Percentiles rank a stretch among this genome's conserved stretches.
Conservation (phyloP, 1,139 yeast species). For the Suhomyces bribrorum region DNA sequence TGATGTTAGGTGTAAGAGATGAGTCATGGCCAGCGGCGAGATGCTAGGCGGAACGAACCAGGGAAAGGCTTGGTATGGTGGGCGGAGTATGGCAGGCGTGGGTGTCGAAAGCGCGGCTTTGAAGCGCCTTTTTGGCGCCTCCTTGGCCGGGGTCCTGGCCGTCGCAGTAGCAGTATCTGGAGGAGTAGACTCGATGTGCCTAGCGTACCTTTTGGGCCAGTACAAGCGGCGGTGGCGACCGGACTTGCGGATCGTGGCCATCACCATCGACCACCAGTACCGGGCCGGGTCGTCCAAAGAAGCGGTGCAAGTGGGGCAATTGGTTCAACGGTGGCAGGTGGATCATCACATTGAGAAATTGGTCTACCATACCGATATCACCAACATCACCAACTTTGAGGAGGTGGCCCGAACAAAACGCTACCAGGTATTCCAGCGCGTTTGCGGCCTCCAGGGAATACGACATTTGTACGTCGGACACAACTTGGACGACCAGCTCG, state of each 20-base stretch:
- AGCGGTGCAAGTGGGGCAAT: constrained; percentile 41
- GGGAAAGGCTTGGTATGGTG: too few relatives aligned
- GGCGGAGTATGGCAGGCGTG: too few relatives aligned
- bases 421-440: constrained; percentile 40
- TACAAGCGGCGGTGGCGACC: constrained; percentile 28
- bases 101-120: background rate
- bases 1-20: constrained; percentile 2
- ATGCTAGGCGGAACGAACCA: too few relatives aligned
- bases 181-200: constrained; percentile 79
- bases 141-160: background rate
- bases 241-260: constrained; percentile 40
- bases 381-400: constrained; percentile 47
- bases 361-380: constrained; percentile 28
- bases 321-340: constrained; percentile 41
- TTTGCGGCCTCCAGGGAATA: constrained; percentile 33
- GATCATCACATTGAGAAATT: constrained; percentile 39
- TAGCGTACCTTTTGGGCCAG: constrained; percentile 48
- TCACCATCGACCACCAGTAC: constrained; percentile 61
- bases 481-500: constrained; percentile 70
- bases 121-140: background rate
- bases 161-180: constrained; percentile 65
- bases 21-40: constrained; percentile 8
- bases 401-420: constrained; percentile 58
- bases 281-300: constrained; percentile 51
- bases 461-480: constrained; percentile 59